Percentiles rank a stretch among this genome's conserved stretches.
phyloP scores from a whole-genome alignment of 164 flowering plant species.

The grape (Vitis vinifera) region ASM3070453v1 NC_081813.1:24009001-24009500 shows the following conservation, averaged over 20 bases:
- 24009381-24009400: constrained; percentile 34
- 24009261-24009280: not conserved
- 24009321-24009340: constrained; percentile 22
- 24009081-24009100: constrained; percentile 21
- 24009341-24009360: constrained; percentile 54
- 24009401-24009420: constrained; percentile 44
- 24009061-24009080: constrained; percentile 22
- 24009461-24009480: constrained; percentile 45
- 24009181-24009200: constrained; percentile 6
- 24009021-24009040: constrained; percentile 38
- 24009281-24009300: constrained; percentile 5
- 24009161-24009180: constrained; percentile 15
- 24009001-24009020: constrained; percentile 51
- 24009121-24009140: constrained; percentile 18
- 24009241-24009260: not conserved
- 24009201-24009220: constrained; percentile 11
- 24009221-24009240: constrained; percentile 2
- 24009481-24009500: constrained; percentile 43
- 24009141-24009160: constrained; percentile 1
- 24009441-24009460: constrained; percentile 31
- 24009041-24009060: constrained; percentile 27
- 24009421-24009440: constrained; percentile 14
- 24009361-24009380: constrained; percentile 48
- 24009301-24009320: constrained; percentile 10
- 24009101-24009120: constrained; percentile 14